Evolutionary conservation across 2,329 filamentous ascomycete species (phyloP), one percentile per base, ranked within the genome.

Genomic region (Ceratocystis cacaofunesta): DNA sequence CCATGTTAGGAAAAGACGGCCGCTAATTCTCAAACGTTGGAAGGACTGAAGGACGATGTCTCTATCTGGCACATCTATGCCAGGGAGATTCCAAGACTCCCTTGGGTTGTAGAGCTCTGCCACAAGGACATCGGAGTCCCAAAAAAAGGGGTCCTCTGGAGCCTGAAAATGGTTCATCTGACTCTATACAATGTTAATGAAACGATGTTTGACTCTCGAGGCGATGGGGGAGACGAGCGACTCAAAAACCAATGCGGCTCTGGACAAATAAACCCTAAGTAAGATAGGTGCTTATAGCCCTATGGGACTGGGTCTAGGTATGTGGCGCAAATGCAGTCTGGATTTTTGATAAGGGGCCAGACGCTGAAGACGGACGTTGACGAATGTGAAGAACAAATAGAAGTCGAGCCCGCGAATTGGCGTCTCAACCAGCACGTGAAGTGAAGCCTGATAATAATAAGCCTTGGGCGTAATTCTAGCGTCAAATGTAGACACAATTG

Each of bases 101-200:
- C 77, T 71, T 1, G 76, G 71, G 25, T 80, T 78, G 71, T 86
- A 90, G 2, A 95, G 77, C 70, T 86, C 85, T 17, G 78, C 72
- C 8, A 88, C 80, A 10, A 95, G 83, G 44, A 84, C 79, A 46
- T 87, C 83, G 41, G 85, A 78, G 44, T 81, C 80, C 90, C 90
- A 95, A 64, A 80, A 71, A 73, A 85, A 87, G n/a, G 90, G 90
- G 74, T 95, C 89, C n/a, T 61, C 58, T 36, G 22, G 6, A 15
- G 8, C n/a, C 10, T 55, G 17, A 25, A 32, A 28, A 30, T 65
- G 43, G 30, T 36, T 50, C 63, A 65, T 65, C 22, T 25, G 41
- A 7, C 63, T 43, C 5, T 19, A 28, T 22, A 48, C 2, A n/a
- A 25, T 57, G 48, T 66, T 55, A 57, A 41, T 19, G n/a, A 12